Conservation (phyloP, 352 stramenopile genomes). For the Pythium dissotocum region DNA sequence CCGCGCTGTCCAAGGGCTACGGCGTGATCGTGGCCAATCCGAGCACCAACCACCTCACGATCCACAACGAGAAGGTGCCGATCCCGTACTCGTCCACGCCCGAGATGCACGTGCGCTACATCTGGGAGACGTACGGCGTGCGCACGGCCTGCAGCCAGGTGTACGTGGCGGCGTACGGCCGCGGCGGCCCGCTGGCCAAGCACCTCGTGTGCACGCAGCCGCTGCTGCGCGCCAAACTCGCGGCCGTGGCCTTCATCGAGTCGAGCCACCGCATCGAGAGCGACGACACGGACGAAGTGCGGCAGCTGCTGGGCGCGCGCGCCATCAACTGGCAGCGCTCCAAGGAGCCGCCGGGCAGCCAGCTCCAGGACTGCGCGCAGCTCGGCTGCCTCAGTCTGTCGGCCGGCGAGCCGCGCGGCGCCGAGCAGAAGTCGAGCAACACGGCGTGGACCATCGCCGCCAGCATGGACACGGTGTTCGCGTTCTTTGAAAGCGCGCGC, state of each 20-base stretch:
- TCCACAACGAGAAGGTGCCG: constrained; percentile 70
- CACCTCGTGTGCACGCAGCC: constrained; percentile 74
- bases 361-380: constrained; percentile 71
- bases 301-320: constrained; percentile 58
- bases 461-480: constrained; percentile 85
- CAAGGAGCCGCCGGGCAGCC: constrained; percentile 62
- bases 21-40: constrained; percentile 82
- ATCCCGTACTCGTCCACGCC: constrained; percentile 78
- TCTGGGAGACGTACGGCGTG: constrained; percentile 83
- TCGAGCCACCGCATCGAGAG: constrained; percentile 70
- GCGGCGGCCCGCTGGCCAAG: constrained; percentile 70
- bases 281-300: constrained; percentile 70
- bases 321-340: constrained; percentile 85
- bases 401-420: constrained; percentile 59
- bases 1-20: constrained; percentile 76
- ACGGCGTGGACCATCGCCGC: constrained; percentile 82
- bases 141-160: constrained; percentile 71
- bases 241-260: constrained; percentile 80
- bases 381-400: constrained; percentile 78
- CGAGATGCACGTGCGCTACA: constrained; percentile 76
- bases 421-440: constrained; percentile 75
- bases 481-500: constrained; percentile 81
- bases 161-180: constrained; percentile 80
- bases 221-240: constrained; percentile 58
- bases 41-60: constrained; percentile 72